A percentile compares a stretch with the other conserved stretches of the same genome.
These are phyloP conservation scores for Zygosaccharomyces lentus DNA, from an alignment of 805 yeast genomes.

Conservation along the genomic window DNA sequence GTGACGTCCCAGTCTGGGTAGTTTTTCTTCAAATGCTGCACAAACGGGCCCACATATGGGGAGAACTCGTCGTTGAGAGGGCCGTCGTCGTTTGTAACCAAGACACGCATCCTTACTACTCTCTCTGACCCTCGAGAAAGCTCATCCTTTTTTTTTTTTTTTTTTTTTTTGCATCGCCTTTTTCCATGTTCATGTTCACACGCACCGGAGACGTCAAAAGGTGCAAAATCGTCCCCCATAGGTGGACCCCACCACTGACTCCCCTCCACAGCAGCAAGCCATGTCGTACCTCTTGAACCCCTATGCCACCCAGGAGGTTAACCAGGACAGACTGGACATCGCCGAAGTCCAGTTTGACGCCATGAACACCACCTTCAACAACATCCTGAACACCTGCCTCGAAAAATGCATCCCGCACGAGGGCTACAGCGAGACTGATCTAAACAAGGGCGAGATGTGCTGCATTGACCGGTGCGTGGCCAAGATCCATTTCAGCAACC, in stretches of 20 bases:
- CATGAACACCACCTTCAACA: constrained; percentile 50
- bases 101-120: constrained; percentile 41
- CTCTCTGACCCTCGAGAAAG: neutral
- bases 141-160: neutral
- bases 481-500: constrained; percentile 73
- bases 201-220: neutral
- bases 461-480: constrained; percentile 85
- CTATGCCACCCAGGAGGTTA: constrained; percentile 46
- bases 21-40: constrained; percentile 54
- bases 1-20: constrained; percentile 79
- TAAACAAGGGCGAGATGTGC: constrained; percentile 75
- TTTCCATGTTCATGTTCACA: neutral
- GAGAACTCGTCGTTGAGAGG: constrained; percentile 77
- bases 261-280: neutral
- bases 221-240: neutral
- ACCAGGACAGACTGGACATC: constrained; percentile 54
- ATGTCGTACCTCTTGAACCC: constrained; percentile 63
- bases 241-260: too few relatives aligned
- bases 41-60: constrained; percentile 80
- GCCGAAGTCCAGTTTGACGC: constrained; percentile 70
- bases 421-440: constrained; percentile 80
- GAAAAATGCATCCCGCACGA: constrained; percentile 71
- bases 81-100: constrained; percentile 91
- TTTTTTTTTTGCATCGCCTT: neutral
- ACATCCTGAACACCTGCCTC: constrained; percentile 57